A percentile compares a stretch with the other conserved stretches of the same genome.
These are phyloP conservation scores for Stephanodiscus triporus DNA, from an alignment of 108 stramenopile species.

Conservation along the genomic window DNA sequence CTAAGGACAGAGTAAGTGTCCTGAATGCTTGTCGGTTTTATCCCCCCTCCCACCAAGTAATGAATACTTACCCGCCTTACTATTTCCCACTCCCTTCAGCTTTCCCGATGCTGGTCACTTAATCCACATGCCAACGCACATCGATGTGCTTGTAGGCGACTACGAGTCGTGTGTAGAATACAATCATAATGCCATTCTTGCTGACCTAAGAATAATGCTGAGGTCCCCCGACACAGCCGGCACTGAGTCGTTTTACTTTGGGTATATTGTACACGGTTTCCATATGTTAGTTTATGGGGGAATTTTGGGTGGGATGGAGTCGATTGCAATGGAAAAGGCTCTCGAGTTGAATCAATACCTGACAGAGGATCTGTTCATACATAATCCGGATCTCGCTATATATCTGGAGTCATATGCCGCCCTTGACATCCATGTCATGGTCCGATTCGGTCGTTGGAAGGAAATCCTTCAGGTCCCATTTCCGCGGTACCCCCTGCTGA, in stretches of 20 bases:
- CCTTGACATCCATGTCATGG: slow-evolving; percentile 80
- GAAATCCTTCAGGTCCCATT: slow-evolving; percentile 61
- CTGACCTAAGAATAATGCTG: slow-evolving; percentile 68
- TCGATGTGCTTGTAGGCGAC: slow-evolving; percentile 87
- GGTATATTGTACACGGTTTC: slow-evolving; percentile 87
- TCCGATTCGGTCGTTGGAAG: slow-evolving; percentile 88
- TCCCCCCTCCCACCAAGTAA: not conserved
- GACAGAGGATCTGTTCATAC: slow-evolving; percentile 68
- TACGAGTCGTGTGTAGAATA: slow-evolving; percentile 77
- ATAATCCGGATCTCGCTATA: slow-evolving; percentile 70
- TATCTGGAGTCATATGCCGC: slow-evolving; percentile 86
- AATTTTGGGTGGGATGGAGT: slow-evolving; percentile 83
- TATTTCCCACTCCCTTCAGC: slow-evolving; percentile 8
- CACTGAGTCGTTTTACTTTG: slow-evolving; percentile 81
- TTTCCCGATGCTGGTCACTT: slow-evolving; percentile 87
- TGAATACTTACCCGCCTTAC: not conserved
- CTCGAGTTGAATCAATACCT: slow-evolving; percentile 57
- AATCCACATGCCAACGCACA: slow-evolving; percentile 86
- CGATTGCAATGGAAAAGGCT: slow-evolving; percentile 71
- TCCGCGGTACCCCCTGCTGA: slow-evolving; percentile 69
- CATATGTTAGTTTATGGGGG: slow-evolving; percentile 84
- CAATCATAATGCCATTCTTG: slow-evolving; percentile 74
- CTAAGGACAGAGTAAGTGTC: slow-evolving; percentile 56
- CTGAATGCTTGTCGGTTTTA: not conserved
- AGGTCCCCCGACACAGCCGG: slow-evolving; percentile 74